Evolutionary conservation across 805 yeast species (phyloP), one percentile per base, ranked within the genome.

Genomic region (Metschnikowia shivogae): DNA sequence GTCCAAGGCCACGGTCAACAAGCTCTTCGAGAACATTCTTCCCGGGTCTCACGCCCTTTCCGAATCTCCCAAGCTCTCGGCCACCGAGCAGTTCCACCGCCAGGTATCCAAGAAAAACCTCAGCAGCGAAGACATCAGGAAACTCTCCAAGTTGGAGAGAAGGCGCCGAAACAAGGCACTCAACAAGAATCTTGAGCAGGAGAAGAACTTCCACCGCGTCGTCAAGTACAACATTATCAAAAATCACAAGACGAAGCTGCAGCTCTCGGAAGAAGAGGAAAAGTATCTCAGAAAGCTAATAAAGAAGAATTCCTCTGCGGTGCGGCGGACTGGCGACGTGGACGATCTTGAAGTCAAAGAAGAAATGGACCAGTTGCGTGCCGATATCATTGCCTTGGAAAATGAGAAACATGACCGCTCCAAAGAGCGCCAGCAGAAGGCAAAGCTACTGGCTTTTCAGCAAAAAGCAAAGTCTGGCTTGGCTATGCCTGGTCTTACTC

Each of bases 401-500:
- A 57, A 55, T 34, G 58, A 58, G 30, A 55, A 58, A 43, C 46
- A 53, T 30, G 64, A 58, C 34, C 67, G 67, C 46, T 45, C 56
- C 13, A 56, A 57, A 44, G 58, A 55, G 28, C 54, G 47, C 52
- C 48, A 45, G 36, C 47, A 48, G 22, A 46, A 50, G 33, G 56
- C 54, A 42, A 51, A 54, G 36, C 47, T 48, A 45, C 47, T 54
- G 29, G 62, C 60, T 7, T 64, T 65, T 48, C 63, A 69, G 39
- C 61, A 65, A 27, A 74, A 72, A 56, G 61, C 75, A 42, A 61
- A 70, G 45, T 64, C 66, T 41, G 80, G 60, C 31, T 63, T 74
- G 50, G 62, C 77, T 3, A 65, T 67, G 49, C 77, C 86, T 34
- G 92, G 93, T 24, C 70, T 86, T 44, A 86, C 95, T 0, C 95